These are phyloP conservation scores for Neurospora sp. DNA, from an alignment of 2,329 filamentous ascomycete genomes.

Conservation along the genomic window DNA sequence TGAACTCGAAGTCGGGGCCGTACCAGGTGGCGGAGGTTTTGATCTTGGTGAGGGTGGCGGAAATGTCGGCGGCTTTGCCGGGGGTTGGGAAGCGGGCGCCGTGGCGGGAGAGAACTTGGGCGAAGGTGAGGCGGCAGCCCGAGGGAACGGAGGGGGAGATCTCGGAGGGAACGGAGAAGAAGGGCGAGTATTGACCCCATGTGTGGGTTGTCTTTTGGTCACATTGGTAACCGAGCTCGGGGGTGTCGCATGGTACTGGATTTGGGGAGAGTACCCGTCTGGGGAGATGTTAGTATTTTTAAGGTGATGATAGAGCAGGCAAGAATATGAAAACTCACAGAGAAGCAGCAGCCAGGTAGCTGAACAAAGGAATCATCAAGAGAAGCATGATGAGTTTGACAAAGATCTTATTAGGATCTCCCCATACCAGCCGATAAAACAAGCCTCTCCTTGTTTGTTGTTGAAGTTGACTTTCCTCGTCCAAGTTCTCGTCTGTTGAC, in stretches of 20 bases:
- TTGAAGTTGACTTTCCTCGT: neutral
- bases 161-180: constrained; percentile 62
- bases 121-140: constrained; percentile 69
- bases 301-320: neutral
- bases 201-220: constrained; percentile 49
- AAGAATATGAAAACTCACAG: constrained; percentile 11
- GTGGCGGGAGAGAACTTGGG: constrained; percentile 71
- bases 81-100: constrained; percentile 73
- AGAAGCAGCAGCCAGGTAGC: constrained; percentile 12
- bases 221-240: constrained; percentile 52
- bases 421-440: neutral
- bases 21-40: constrained; percentile 48
- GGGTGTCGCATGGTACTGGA: constrained; percentile 38
- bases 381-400: constrained; percentile 3
- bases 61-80: constrained; percentile 56
- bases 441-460: neutral
- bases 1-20: constrained; percentile 54
- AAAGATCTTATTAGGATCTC: neutral
- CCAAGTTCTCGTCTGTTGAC: neutral
- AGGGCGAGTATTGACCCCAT: constrained; percentile 87
- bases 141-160: constrained; percentile 50
- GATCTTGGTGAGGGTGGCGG: constrained; percentile 53
- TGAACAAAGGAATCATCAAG: constrained; percentile 3
- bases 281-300: constrained; percentile 1
- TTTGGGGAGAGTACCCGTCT: constrained; percentile 6